Conservation (phyloP, 75 land plant species). For the Picea sitchensis region DNA sequence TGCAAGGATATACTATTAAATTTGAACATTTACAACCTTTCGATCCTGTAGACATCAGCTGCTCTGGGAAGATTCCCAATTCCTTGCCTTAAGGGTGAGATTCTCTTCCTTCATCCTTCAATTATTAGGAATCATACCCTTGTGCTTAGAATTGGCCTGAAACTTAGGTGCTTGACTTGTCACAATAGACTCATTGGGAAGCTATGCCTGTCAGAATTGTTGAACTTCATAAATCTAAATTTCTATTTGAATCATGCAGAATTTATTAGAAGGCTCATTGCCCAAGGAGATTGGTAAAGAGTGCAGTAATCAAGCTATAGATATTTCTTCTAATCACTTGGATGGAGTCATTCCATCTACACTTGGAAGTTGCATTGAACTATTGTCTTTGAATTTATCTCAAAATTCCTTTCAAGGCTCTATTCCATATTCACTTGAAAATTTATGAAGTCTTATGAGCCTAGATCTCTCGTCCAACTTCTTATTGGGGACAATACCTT, state of each 20-base stretch:
- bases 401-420: conserved; percentile 27
- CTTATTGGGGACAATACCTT: conserved; percentile 9
- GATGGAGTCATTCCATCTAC: too few relatives aligned
- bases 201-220: too few relatives aligned
- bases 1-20: conserved; percentile 34
- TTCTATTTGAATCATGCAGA: too few relatives aligned
- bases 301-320: too few relatives aligned
- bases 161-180: conserved; percentile 15
- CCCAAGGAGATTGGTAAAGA: conserved; percentile 23
- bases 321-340: too few relatives aligned
- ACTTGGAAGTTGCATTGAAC: conserved; percentile 14
- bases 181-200: conserved; percentile 6
- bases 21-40: conserved; percentile 41
- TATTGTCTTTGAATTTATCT: conserved; percentile 18
- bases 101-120: conserved; percentile 15
- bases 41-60: conserved; percentile 2
- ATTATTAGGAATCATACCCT: conserved; percentile 22
- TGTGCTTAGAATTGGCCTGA: background rate
- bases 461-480: conserved; percentile 30
- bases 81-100: conserved; percentile 12
- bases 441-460: conserved; percentile 3
- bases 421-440: conserved; percentile 17
- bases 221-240: too few relatives aligned
- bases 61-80: conserved; percentile 19
- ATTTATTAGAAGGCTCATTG: conserved; percentile 21